Conservation (phyloP, 495 filamentous ascomycete species). For the Penicillium silybi region DNA sequence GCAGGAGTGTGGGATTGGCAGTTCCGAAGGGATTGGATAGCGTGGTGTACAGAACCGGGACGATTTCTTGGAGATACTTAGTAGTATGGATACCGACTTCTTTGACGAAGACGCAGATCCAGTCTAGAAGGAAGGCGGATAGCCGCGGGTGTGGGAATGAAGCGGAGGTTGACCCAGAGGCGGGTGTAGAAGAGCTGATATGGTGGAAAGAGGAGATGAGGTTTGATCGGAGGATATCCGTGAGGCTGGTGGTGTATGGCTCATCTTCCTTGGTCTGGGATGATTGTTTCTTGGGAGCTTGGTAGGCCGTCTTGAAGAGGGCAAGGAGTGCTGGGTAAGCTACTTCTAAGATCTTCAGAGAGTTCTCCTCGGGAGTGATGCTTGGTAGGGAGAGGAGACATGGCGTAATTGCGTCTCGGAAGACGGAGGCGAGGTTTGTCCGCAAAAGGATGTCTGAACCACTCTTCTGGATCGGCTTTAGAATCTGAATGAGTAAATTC, state of each 20-base stretch:
- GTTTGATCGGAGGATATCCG: conserved; percentile 37
- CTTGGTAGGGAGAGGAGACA: conserved; percentile 70
- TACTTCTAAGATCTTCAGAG: conserved; percentile 57
- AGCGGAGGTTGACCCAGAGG: conserved; percentile 45
- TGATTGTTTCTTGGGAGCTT: conserved; percentile 3
- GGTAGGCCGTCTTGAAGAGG: conserved; percentile 48
- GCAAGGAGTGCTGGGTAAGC: conserved; percentile 65
- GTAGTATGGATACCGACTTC: conserved; percentile 65
- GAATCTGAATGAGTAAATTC: conserved; percentile 53
- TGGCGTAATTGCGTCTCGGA: conserved; percentile 74
- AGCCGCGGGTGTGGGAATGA: conserved; percentile 41
- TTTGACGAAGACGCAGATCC: conserved; percentile 49
- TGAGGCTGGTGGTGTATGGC: conserved; percentile 16
- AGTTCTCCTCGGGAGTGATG: conserved; percentile 70
- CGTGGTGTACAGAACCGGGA: conserved; percentile 63
- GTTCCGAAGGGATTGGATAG: conserved; percentile 68
- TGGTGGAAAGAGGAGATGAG: conserved; percentile 47
- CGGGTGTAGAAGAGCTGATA: conserved; percentile 40
- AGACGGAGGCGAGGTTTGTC: conserved; percentile 74
- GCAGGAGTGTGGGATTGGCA: conserved; percentile 51
- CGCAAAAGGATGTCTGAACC: conserved; percentile 53
- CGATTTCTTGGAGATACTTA: conserved; percentile 69
- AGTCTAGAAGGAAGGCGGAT: conserved; percentile 53
- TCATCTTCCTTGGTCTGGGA: conserved; percentile 14
- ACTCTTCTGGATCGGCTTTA: conserved; percentile 51